Conservation (phyloP, 1,139 yeast species). For the Lodderomyces parapsilosis region DNA sequence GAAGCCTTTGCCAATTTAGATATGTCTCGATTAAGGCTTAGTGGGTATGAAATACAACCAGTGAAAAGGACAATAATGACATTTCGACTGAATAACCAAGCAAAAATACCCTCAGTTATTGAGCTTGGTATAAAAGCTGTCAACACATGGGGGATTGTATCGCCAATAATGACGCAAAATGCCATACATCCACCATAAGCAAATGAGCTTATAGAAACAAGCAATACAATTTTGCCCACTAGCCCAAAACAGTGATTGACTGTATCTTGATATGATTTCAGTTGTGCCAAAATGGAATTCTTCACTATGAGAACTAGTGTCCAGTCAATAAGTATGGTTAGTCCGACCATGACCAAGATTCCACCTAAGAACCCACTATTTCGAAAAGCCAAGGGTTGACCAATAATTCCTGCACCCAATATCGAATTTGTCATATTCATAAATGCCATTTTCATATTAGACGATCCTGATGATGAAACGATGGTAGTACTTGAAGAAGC, state of each 20-base stretch:
- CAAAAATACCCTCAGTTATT: conserved; percentile 37
- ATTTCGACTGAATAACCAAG: conserved; percentile 63
- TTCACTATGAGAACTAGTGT: conserved; percentile 76
- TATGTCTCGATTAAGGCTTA: conserved; percentile 77
- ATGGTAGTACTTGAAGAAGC: too few species aligned
- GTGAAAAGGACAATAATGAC: conserved; percentile 69
- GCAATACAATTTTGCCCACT: conserved; percentile 63
- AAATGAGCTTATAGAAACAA: conserved; percentile 79
- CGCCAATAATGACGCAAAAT: conserved; percentile 91
- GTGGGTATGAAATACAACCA: conserved; percentile 73
- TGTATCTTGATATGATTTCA: conserved; percentile 81
- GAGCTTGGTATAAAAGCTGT: conserved; percentile 60
- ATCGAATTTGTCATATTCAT: conserved; percentile 97
- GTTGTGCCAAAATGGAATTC: conserved; percentile 75
- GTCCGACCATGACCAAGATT: conserved; percentile 52
- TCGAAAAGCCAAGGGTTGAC: conserved; percentile 85
- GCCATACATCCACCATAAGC: conserved; percentile 97
- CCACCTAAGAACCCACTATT: conserved; percentile 83
- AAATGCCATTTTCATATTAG: conserved; percentile 81
- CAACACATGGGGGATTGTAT: conserved; percentile 88
- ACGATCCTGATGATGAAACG: conserved; percentile 26
- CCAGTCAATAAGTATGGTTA: conserved; percentile 84
- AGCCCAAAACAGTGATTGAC: conserved; percentile 79
- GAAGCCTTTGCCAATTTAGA: conserved; percentile 87
- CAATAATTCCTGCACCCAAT: conserved; percentile 92